Percentiles rank a stretch among this genome's conserved stretches.
phyloP scores from a whole-genome alignment of 192 early-diverging fungal genomes.

The Podila minutissima region DNA sequence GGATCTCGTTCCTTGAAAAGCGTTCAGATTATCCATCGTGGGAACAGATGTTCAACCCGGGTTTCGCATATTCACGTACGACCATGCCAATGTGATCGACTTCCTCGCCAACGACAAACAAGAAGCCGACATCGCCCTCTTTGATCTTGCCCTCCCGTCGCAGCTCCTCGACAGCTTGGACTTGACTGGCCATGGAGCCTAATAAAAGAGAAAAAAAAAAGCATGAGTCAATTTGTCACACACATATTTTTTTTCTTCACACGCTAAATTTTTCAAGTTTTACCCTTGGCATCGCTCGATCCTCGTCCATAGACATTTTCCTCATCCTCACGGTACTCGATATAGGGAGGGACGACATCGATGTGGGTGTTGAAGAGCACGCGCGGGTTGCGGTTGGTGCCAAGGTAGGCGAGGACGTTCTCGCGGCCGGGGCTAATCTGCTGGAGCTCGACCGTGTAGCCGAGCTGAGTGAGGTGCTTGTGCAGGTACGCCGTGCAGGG shows the following conservation, averaged over 20 bases:
- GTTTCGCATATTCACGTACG: constrained; percentile 15
- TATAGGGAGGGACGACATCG: constrained; percentile 60
- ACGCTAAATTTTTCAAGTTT: background rate
- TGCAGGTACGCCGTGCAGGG: constrained; percentile 43
- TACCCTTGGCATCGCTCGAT: constrained; percentile 58
- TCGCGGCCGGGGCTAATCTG: constrained; percentile 52
- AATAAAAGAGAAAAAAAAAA: background rate
- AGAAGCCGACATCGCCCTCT: constrained; percentile 60
- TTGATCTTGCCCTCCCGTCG: constrained; percentile 55
- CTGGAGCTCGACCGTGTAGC: constrained; percentile 55
- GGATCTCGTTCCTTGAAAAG: no score
- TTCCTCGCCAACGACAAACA: constrained; percentile 64
- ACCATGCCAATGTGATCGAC: constrained; percentile 62
- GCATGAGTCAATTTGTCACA: background rate
- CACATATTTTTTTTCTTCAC: background rate
- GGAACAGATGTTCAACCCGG: background rate
- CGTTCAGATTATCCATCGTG: background rate
- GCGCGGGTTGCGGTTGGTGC: constrained; percentile 35
- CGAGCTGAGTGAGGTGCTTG: constrained; percentile 43
- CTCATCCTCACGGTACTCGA: constrained; percentile 50
- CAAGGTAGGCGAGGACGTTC: constrained; percentile 57
- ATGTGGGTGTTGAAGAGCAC: constrained; percentile 58
- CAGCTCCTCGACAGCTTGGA: constrained; percentile 56
- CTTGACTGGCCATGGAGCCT: constrained; percentile 55
- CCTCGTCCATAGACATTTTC: constrained; percentile 58